Percentiles rank a stretch among this genome's conserved stretches.
Evolutionary conservation across 495 filamentous ascomycete species (phyloP).

Genomic region (Annulohypoxylon maeteangense): DNA sequence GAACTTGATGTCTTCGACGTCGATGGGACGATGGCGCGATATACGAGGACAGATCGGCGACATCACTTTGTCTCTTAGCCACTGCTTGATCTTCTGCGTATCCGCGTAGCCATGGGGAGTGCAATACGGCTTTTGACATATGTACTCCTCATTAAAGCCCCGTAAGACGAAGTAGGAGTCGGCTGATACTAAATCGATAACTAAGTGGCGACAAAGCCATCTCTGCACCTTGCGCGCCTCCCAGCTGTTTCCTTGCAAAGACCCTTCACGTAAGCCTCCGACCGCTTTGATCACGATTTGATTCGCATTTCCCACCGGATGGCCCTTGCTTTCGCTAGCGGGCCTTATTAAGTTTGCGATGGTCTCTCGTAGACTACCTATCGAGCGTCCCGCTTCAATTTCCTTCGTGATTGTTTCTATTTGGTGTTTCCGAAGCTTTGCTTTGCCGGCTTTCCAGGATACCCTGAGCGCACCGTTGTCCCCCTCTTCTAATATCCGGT

Average conservation of each 20-base stretch:
- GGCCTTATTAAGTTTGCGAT: conserved; percentile 16
- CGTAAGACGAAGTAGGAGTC: conserved; percentile 43
- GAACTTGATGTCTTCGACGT: conserved; percentile 42
- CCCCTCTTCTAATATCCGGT: conserved; percentile 20
- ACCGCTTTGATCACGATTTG: conserved; percentile 46
- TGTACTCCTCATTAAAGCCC: conserved; percentile 48
- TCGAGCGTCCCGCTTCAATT: conserved; percentile 18
- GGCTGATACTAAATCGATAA: conserved; percentile 35
- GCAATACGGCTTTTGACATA: conserved; percentile 45
- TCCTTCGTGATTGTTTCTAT: conserved; percentile 20
- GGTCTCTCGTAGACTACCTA: conserved; percentile 34
- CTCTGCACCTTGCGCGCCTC: conserved; percentile 38
- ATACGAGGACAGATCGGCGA: conserved; percentile 6
- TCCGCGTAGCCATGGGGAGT: conserved; percentile 31
- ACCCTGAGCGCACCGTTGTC: conserved; percentile 30
- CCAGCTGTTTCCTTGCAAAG: conserved; percentile 51
- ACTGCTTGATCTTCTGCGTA: conserved; percentile 33
- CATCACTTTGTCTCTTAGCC: conserved; percentile 31
- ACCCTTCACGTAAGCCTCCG: conserved; percentile 46
- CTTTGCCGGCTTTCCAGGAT: conserved; percentile 7
- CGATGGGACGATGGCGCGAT: conserved; percentile 25
- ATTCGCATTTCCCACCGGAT: conserved; percentile 28
- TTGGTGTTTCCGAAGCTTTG: conserved; percentile 24
- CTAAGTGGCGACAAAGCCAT: conserved; percentile 53
- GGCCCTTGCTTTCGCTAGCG: neutral